Evolutionary conservation across 768 basidiomycete genomes (phyloP), one percentile per base, ranked within the genome.

Genomic region (Rubroboletus pulcherrimus): DNA sequence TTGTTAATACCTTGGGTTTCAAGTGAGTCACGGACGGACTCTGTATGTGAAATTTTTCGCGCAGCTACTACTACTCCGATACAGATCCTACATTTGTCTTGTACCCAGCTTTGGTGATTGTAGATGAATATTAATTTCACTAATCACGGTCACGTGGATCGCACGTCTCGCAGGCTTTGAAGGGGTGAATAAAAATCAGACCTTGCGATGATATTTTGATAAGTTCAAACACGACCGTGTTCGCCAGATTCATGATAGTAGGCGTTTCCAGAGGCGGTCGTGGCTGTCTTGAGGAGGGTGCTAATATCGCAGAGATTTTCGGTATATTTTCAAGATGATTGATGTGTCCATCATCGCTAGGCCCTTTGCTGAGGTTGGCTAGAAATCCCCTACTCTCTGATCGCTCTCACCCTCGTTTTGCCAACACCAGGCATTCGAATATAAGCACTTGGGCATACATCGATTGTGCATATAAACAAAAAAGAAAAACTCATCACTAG

Each of bases 61-160:
- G n/a, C 24, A 26, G 30, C n/a, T 19, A 7, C 29, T 30, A 7
- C 31, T 4, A 26, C 26, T 26, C 26, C 26, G 26, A 26, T 47
- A 5, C 15, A 14, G 24, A 15, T 44, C 15, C 24, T 7, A 11
- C 5, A 29, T 44, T 29, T 44, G 6, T 19, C 39, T 11, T 19
- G 39, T 11, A 5, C 4, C 40, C 11, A 42, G 7, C 3, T 4
- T n/a, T 42, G 40, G n/a, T 6, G 39, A 41, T 41, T 8, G 37
- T 15, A 33, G 14, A 43, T 21, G 26, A 3, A 26, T 34, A 41
- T 35, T 17, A 30, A 30, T 26, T 42, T 43, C 35, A n/a, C 17
- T 7, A 30, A 45, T 58, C 30, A n/a, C 5, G 12, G 35, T 61
- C 60, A 61, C 60, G 59, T 61, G 59, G 44, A 26, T 26, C 26